phyloP scores from a whole-genome alignment of 768 basidiomycete species.

The Boletus patriciae region DNA sequence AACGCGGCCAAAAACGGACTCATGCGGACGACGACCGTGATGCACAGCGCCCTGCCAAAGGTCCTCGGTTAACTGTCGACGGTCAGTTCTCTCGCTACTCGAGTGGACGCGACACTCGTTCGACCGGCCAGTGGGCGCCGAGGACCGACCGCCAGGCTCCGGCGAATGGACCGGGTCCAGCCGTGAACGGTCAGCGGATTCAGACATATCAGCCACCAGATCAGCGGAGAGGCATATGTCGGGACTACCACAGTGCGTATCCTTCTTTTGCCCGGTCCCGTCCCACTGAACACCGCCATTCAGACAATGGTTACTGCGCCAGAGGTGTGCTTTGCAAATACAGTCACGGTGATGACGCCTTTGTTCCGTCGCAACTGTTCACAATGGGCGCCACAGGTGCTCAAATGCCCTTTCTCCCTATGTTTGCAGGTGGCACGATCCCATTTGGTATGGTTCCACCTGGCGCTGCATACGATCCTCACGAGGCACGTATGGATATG shows the following conservation, averaged over 20 bases:
- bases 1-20: conserved; percentile 65
- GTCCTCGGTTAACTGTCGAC: conserved; percentile 63
- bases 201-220: conserved; percentile 71
- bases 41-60: conserved; percentile 62
- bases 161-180: conserved; percentile 27
- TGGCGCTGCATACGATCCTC: conserved; percentile 68
- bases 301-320: conserved; percentile 90
- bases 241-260: conserved; percentile 88
- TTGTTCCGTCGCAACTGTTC: conserved; percentile 69
- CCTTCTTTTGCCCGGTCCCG: conserved; percentile 1
- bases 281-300: conserved; percentile 10
- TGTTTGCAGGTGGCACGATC: conserved; percentile 59
- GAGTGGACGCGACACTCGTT: conserved; percentile 42
- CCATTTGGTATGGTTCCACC: conserved; percentile 52
- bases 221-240: conserved; percentile 75
- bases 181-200: conserved; percentile 46
- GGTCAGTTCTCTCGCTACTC: conserved; percentile 66
- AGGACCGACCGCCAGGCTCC: conserved; percentile 32
- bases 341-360: conserved; percentile 89
- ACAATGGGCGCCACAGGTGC: conserved; percentile 47
- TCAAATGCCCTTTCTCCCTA: conserved; percentile 64
- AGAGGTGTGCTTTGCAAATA: conserved; percentile 88
- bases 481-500: conserved; percentile 81
- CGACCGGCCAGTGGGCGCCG: conserved; percentile 44
- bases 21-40: conserved; percentile 62